Conservation (phyloP, 768 basidiomycete species). For the Boletus insuetus region DNA sequence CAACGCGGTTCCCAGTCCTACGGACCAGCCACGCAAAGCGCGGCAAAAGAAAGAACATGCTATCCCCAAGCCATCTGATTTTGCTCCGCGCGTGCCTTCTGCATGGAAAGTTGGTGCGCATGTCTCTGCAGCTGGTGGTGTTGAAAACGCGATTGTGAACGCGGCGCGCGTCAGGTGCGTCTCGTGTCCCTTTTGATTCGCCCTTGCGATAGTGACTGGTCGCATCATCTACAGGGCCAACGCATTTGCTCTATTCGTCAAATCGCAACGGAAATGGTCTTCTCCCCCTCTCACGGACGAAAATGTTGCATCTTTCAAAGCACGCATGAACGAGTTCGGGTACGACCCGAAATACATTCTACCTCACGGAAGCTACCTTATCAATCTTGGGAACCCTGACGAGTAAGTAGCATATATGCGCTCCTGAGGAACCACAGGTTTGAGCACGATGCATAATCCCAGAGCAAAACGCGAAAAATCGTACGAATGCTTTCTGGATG, state of each 20-base stretch:
- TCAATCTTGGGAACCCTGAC: constrained; percentile 83
- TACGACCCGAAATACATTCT: constrained; percentile 64
- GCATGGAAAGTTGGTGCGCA: constrained; percentile 81
- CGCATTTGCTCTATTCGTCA: constrained; percentile 80
- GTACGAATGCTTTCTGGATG: constrained; percentile 80
- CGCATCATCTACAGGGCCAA: constrained; percentile 55
- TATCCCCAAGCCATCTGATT: constrained; percentile 27
- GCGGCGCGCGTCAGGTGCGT: constrained; percentile 67
- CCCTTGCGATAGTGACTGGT: not conserved
- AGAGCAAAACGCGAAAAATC: constrained; percentile 69
- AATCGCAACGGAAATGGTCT: constrained; percentile 81
- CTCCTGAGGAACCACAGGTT: not conserved
- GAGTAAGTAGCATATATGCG: constrained; percentile 41
- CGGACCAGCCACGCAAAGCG: constrained; percentile 4
- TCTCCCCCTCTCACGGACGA: constrained; percentile 54
- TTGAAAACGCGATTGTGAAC: constrained; percentile 69
- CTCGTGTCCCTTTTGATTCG: not conserved
- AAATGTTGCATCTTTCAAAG: constrained; percentile 57
- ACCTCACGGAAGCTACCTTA: constrained; percentile 83
- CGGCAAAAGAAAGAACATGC: constrained; percentile 9
- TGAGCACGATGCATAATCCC: not conserved
- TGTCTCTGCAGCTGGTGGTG: constrained; percentile 77
- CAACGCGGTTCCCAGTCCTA: not conserved
- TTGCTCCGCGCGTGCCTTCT: constrained; percentile 29
- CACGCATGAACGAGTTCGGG: constrained; percentile 54